A percentile compares a stretch with the other conserved stretches of the same genome.
phyloP scores from a whole-genome alignment of 2,329 filamentous ascomycete species.

The Rugonectria rugulosa region DNA sequence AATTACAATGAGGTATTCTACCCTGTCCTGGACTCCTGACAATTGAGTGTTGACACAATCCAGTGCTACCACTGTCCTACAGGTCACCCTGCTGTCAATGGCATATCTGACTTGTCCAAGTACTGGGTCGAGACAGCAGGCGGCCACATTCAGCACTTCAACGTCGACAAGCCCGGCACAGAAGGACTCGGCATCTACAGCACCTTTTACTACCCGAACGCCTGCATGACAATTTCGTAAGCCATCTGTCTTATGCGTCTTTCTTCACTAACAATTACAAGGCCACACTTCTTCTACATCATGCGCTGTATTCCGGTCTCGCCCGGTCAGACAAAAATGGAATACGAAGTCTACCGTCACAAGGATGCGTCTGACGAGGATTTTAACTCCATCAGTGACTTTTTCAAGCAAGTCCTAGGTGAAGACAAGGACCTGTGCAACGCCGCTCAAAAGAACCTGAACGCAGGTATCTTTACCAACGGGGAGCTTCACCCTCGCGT shows the following conservation, averaged over 20 bases:
- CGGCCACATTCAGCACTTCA: conserved; percentile 58
- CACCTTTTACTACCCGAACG: conserved; percentile 58
- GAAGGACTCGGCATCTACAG: conserved; percentile 50
- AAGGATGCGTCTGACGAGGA: conserved; percentile 54
- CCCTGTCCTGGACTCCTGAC: not conserved
- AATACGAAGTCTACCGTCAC: conserved; percentile 58
- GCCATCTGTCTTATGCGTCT: conserved; percentile 21
- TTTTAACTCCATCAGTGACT: conserved; percentile 54
- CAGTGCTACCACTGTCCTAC: conserved; percentile 68
- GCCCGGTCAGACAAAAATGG: conserved; percentile 16
- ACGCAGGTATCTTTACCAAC: conserved; percentile 66
- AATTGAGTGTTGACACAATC: not conserved
- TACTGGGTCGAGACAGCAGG: conserved; percentile 59
- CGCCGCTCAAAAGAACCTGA: conserved; percentile 65
- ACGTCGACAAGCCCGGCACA: conserved; percentile 53
- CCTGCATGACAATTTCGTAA: conserved; percentile 57
- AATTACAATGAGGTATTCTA: conserved; percentile 61
- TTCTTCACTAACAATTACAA: not conserved
- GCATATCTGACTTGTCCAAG: conserved; percentile 60
- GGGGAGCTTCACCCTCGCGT: conserved; percentile 67
- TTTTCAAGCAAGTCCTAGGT: conserved; percentile 64
- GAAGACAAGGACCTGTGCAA: conserved; percentile 70
- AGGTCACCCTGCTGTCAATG: conserved; percentile 63
- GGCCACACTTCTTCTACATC: conserved; percentile 61
- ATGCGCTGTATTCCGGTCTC: conserved; percentile 64